Conservation (phyloP, 805 yeast genomes). For the Maudiozyma bulderi region DNA sequence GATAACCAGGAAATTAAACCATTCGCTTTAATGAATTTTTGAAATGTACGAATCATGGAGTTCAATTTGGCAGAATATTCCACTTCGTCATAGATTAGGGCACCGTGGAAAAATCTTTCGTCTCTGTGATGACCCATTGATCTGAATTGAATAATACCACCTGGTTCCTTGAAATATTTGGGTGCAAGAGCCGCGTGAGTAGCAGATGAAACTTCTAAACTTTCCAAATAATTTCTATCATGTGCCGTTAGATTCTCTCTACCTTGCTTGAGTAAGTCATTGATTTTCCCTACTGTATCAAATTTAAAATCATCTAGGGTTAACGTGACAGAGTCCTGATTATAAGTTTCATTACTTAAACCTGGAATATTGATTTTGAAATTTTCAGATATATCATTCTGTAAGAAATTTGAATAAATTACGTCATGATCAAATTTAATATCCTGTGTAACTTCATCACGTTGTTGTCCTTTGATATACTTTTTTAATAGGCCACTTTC, state of each 20-base stretch:
- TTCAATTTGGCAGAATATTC: constrained; percentile 27
- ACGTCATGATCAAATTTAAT: constrained; percentile 15
- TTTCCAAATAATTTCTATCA: constrained; percentile 26
- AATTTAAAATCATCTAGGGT: constrained; percentile 21
- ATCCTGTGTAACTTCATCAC: neutral
- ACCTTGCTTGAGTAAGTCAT: constrained; percentile 14
- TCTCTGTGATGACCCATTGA: constrained; percentile 40
- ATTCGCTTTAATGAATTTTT: constrained; percentile 37
- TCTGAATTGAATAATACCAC: constrained; percentile 13
- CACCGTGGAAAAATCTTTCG: constrained; percentile 50
- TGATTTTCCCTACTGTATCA: constrained; percentile 17
- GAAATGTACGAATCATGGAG: constrained; percentile 42
- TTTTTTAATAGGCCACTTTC: constrained; percentile 16
- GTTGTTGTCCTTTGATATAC: neutral
- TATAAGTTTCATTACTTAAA: constrained; percentile 6
- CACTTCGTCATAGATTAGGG: constrained; percentile 31
- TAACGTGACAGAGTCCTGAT: constrained; percentile 11
- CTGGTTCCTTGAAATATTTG: constrained; percentile 32
- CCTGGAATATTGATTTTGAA: constrained; percentile 11
- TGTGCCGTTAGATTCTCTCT: constrained; percentile 8
- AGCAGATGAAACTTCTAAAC: constrained; percentile 28
- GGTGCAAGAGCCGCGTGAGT: constrained; percentile 28
- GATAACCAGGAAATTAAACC: constrained; percentile 53
- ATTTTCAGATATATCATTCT: constrained; percentile 5
- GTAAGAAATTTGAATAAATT: constrained; percentile 12